phyloP scores from a whole-genome alignment of 495 filamentous ascomycete genomes.

The Pseudomonodictys pantanalensis region DNA sequence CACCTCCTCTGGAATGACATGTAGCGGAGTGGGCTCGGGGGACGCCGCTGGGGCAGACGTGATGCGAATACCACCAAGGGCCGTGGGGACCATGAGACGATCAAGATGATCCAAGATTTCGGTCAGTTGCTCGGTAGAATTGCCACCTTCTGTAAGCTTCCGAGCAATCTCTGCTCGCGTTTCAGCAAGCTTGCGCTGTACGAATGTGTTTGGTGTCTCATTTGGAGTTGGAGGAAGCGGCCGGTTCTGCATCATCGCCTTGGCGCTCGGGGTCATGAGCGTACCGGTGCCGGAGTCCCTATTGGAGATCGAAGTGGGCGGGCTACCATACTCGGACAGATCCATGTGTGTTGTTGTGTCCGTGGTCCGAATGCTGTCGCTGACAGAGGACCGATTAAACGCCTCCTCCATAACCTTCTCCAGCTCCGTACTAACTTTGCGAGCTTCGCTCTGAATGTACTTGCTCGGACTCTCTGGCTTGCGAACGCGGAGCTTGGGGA shows the following conservation, averaged over 20 bases:
- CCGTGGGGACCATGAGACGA: conserved; percentile 48
- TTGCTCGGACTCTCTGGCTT: conserved; percentile 48
- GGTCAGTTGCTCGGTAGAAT: conserved; percentile 47
- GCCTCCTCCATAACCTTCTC: conserved; percentile 73
- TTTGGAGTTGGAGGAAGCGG: conserved; percentile 40
- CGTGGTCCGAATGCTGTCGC: conserved; percentile 45
- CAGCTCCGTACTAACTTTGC: conserved; percentile 65
- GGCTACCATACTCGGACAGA: conserved; percentile 39
- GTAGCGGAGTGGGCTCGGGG: conserved; percentile 35
- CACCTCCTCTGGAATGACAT: conserved; percentile 42
- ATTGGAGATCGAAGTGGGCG: conserved; percentile 46
- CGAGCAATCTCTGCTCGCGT: conserved; percentile 54
- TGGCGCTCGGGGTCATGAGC: conserved; percentile 13
- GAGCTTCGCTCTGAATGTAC: conserved; percentile 59
- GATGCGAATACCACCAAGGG: conserved; percentile 39
- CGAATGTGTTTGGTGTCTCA: conserved; percentile 48
- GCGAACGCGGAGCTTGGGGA: conserved; percentile 36
- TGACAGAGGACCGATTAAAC: conserved; percentile 69
- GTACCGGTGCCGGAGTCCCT: conserved; percentile 49
- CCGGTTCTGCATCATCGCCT: conserved; percentile 26
- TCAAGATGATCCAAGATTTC: conserved; percentile 62
- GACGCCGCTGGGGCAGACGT: conserved; percentile 53
- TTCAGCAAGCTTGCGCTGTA: conserved; percentile 54
- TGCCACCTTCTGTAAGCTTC: conserved; percentile 38
- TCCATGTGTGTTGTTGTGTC: conserved; percentile 41